Evolutionary conservation across 371 early-diverging fungal species (phyloP).

Genomic region (Lichtheimia hyalospora): DNA sequence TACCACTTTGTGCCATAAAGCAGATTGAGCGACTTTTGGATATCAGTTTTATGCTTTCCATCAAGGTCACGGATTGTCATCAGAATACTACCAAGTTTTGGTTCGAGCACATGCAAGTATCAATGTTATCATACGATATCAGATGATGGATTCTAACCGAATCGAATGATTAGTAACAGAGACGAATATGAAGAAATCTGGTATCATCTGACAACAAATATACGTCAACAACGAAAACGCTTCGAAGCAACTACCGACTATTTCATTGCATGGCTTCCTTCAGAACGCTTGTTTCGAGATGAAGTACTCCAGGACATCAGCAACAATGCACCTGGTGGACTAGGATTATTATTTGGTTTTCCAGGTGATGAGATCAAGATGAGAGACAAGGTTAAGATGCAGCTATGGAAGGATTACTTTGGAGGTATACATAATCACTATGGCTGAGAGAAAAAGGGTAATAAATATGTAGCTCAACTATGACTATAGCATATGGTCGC

Average conservation of each 20-base stretch:
- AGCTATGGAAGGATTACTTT: constrained; percentile 1
- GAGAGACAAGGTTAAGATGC: neutral
- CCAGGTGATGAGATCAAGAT: neutral
- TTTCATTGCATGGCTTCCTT: too few relatives aligned
- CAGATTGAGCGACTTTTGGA: neutral
- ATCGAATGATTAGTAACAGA: neutral
- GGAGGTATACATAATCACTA: neutral
- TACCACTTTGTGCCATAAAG: neutral
- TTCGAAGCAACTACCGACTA: too few relatives aligned
- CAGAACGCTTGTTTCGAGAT: too few relatives aligned
- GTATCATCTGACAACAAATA: constrained; percentile 2
- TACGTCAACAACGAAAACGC: neutral
- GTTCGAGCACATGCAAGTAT: neutral
- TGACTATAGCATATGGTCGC: neutral
- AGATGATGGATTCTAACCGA: neutral
- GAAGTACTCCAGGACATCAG: neutral
- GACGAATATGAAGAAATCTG: neutral
- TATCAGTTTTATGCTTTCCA: neutral
- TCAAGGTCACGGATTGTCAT: neutral
- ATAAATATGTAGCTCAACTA: neutral
- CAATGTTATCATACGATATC: neutral
- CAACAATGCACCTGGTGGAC: neutral
- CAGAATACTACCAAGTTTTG: constrained; percentile 3
- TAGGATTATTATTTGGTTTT: neutral
- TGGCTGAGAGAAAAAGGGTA: neutral